Evolutionary conservation across 2,329 filamentous ascomycete genomes (phyloP).

Genomic region (Pestalotiopsis sp.): DNA sequence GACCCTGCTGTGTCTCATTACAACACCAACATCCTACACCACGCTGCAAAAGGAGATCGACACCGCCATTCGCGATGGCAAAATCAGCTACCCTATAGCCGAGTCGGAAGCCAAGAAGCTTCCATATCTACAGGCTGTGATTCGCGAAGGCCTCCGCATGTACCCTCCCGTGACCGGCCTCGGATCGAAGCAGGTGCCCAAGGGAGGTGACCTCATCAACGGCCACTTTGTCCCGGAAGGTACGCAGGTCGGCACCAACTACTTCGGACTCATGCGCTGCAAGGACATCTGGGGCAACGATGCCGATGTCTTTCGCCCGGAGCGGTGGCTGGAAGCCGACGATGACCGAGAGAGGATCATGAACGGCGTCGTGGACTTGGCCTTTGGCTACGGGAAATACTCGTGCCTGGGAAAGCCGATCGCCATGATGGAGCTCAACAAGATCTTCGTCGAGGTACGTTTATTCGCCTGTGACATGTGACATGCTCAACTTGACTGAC

Average conservation of each 20-base stretch:
- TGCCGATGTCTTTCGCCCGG: conserved; percentile 41
- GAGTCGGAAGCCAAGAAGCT: conserved; percentile 30
- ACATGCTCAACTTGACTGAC: background rate
- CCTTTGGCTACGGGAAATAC: conserved; percentile 42
- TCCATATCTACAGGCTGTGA: conserved; percentile 40
- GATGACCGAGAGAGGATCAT: conserved; percentile 30
- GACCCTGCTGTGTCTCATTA: conserved; percentile 27
- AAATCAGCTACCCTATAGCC: conserved; percentile 29
- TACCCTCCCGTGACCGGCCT: conserved; percentile 39
- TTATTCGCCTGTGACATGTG: background rate
- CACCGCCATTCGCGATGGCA: conserved; percentile 14
- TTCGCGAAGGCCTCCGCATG: conserved; percentile 42
- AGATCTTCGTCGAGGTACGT: conserved; percentile 43
- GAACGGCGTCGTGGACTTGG: conserved; percentile 36
- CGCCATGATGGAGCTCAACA: conserved; percentile 45
- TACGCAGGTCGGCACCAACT: conserved; percentile 41
- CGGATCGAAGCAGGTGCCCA: conserved; percentile 33
- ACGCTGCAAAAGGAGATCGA: conserved; percentile 23
- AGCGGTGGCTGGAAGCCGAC: conserved; percentile 43
- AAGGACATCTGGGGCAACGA: conserved; percentile 36
- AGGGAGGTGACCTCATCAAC: conserved; percentile 31
- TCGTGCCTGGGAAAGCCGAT: conserved; percentile 46
- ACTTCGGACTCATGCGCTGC: conserved; percentile 40
- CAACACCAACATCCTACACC: conserved; percentile 21
- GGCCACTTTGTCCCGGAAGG: conserved; percentile 41